Evolutionary conservation across 768 basidiomycete species (phyloP).

Genomic region (Amanita subjunquillea): DNA sequence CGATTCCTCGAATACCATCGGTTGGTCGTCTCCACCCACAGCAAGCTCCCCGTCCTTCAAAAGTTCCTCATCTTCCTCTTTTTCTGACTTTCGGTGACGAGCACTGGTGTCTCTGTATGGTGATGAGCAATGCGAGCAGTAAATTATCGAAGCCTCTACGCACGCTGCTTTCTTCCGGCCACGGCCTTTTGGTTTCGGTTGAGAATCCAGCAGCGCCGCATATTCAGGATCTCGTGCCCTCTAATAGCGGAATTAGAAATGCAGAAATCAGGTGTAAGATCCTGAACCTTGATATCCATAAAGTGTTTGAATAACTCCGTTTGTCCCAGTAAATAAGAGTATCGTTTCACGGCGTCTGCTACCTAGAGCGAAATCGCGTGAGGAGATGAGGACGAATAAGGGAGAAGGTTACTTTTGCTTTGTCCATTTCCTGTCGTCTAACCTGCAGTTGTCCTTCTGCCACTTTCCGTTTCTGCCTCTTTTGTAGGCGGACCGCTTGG

Average conservation of each 20-base stretch:
- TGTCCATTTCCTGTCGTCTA: conserved; percentile 80
- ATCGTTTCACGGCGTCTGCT: conserved; percentile 90
- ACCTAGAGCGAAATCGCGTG: conserved; percentile 37
- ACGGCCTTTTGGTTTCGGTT: conserved; percentile 76
- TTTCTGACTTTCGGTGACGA: conserved; percentile 91
- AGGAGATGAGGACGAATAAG: neutral
- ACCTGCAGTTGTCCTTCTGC: conserved; percentile 60
- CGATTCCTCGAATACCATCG: conserved; percentile 90
- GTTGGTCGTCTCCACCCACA: conserved; percentile 76
- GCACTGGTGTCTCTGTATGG: conserved; percentile 58
- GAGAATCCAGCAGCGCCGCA: conserved; percentile 78
- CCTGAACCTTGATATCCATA: conserved; percentile 82
- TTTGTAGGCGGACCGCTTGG: conserved; percentile 22
- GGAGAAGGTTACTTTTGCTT: conserved; percentile 52
- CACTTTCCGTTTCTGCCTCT: conserved; percentile 45
- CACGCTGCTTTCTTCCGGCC: conserved; percentile 74
- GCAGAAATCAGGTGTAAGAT: neutral
- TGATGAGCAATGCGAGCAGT: neutral
- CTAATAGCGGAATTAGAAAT: conserved; percentile 24
- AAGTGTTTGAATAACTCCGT: conserved; percentile 98
- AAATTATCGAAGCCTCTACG: neutral
- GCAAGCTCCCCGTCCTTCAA: conserved; percentile 78
- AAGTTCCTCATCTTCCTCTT: conserved; percentile 96
- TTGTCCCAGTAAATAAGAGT: conserved; percentile 95
- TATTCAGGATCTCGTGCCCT: conserved; percentile 89